Evolutionary conservation across 2,329 filamentous ascomycete genomes (phyloP).

Genomic region (Ophioceras dolichostomum): DNA sequence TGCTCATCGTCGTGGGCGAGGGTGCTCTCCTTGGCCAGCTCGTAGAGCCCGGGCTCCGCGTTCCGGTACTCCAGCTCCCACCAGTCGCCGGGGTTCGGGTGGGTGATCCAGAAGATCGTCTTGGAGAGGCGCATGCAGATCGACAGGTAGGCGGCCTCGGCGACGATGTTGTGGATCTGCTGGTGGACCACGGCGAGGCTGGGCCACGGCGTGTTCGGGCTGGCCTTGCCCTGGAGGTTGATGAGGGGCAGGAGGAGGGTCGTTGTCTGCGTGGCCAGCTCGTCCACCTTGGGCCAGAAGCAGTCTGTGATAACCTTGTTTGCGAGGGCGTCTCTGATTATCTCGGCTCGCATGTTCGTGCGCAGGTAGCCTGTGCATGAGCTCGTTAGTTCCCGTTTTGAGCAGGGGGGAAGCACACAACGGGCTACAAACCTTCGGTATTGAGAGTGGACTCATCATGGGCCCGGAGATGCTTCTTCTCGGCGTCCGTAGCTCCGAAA

Average conservation of each 20-base stretch:
- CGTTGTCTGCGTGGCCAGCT: slow-evolving; percentile 17
- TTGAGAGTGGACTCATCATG: slow-evolving; percentile 17
- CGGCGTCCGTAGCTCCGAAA: slow-evolving; percentile 21
- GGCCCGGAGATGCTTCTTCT: slow-evolving; percentile 14
- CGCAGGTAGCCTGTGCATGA: slow-evolving; percentile 19
- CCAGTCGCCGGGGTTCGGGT: slow-evolving; percentile 13
- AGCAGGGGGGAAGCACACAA: not conserved
- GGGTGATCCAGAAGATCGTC: slow-evolving; percentile 17
- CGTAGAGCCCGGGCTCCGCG: slow-evolving; percentile 10
- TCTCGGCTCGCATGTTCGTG: slow-evolving; percentile 18
- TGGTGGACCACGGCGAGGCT: slow-evolving; percentile 15
- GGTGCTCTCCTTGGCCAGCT: slow-evolving; percentile 6
- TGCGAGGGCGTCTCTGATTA: slow-evolving; percentile 14
- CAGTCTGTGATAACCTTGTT: slow-evolving; percentile 11
- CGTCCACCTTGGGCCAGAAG: slow-evolving; percentile 26
- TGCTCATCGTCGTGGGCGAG: slow-evolving; percentile 5
- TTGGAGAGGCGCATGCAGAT: slow-evolving; percentile 16
- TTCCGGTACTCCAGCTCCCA: slow-evolving; percentile 13
- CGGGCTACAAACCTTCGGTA: slow-evolving; percentile 17
- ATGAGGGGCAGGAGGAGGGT: slow-evolving; percentile 23
- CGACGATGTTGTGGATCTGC: slow-evolving; percentile 17
- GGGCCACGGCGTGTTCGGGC: slow-evolving; percentile 4
- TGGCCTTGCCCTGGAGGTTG: slow-evolving; percentile 13
- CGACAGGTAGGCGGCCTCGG: slow-evolving; percentile 17
- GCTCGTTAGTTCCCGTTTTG: not conserved